phyloP scores from a whole-genome alignment of 164 flowering plant genomes.

The Vitis rotundifolia region DNA sequence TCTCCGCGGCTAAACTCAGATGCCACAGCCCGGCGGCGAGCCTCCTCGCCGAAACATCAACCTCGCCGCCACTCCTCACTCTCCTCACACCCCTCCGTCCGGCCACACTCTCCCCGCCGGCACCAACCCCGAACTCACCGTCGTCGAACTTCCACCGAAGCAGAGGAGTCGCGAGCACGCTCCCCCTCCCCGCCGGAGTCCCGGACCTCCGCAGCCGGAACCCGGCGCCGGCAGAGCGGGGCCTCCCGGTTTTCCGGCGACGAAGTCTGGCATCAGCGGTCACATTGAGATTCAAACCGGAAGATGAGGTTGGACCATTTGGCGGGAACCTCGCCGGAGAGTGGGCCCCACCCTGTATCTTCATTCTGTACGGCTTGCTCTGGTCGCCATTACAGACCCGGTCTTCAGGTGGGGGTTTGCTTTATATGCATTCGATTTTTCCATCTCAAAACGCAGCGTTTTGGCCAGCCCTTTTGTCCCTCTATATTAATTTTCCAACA shows the following conservation, averaged over 20 bases:
- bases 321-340: too few relatives aligned
- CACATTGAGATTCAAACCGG: too few relatives aligned
- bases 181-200: slow-evolving; percentile 39
- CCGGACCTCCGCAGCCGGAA: slow-evolving; percentile 34
- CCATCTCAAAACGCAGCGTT: too few relatives aligned
- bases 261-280: slow-evolving; percentile 5
- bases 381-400: too few relatives aligned
- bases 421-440: too few relatives aligned
- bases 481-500: too few relatives aligned
- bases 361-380: too few relatives aligned
- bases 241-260: slow-evolving; percentile 34
- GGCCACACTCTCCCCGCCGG: slow-evolving; percentile 10
- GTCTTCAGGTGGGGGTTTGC: too few relatives aligned
- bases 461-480: too few relatives aligned
- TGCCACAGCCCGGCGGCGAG: slow-evolving; percentile 84
- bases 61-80: slow-evolving; percentile 23
- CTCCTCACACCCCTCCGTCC: slow-evolving; percentile 32
- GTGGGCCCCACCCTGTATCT: too few relatives aligned
- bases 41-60: slow-evolving; percentile 71
- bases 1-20: neutral
- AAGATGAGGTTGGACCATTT: too few relatives aligned
- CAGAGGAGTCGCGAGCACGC: slow-evolving; percentile 89
- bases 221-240: slow-evolving; percentile 17
- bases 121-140: slow-evolving; percentile 15
- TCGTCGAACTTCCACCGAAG: slow-evolving; percentile 77